Base-by-base conservation (phyloP, 208 protist species). In the Wallacemonas sp. region DNA sequence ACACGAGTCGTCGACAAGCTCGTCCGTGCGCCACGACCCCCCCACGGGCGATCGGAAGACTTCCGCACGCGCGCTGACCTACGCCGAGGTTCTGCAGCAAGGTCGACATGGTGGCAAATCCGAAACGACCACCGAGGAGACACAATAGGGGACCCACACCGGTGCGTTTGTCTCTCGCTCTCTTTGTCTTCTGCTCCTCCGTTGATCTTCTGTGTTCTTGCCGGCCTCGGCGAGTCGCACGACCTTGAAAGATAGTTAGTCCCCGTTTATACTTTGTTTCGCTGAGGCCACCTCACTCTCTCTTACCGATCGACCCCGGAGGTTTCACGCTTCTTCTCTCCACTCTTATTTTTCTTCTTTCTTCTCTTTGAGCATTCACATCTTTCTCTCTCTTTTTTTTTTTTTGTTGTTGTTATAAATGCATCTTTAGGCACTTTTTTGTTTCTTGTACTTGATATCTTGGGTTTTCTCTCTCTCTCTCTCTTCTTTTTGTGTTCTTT, bases 321-420 rank as follows among this genome's bases (percentile, higher is more conserved):
- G 31, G 31, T 36, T 16, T 12, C 59, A 57, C 49, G 22, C 63
- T 63, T 8, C 39, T 54, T 63, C 22, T 44, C 38, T 46, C 28
- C 16, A 41, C 31, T 54, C n/a, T n/a, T 70, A 4, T 42, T 54
- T 41, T 67, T 38, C 62, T 61, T 29, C 32, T 55, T 33, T 46
- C 20, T 29, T 57, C 32, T 29, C 25, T 42, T 45, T 52, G 54
- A 4, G 22, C 5, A 54, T 4, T 45, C n/a, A 62, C 7, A 26
- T 45, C 32, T 69, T 59, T 55, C 65, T 63, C 63, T 25, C 16
- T 67, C 29, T 29, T 52, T 61, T 16, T 57, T 54, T 76, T 70
- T 48, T 22, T 46, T 41, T n/a, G n/a, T n/a, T n/a, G n/a, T n/a
- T n/a, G n/a, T n/a, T n/a, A n/a, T n/a, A n/a, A n/a, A n/a, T n/a